These are phyloP conservation scores for Phytopythium oedochilum DNA, from an alignment of 352 stramenopile genomes.

Conservation along the genomic window DNA sequence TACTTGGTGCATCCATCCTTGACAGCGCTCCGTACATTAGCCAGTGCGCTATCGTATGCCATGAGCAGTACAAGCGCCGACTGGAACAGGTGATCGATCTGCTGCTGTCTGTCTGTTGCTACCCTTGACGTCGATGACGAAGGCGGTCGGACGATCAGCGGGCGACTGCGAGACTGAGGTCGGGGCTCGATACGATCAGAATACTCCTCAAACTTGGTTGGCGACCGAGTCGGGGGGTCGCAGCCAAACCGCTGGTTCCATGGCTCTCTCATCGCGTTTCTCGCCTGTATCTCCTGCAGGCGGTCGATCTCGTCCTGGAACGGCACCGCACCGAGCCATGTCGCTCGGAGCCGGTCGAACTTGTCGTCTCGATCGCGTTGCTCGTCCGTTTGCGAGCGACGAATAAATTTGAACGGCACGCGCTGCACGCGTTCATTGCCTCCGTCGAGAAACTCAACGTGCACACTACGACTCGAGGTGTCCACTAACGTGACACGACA, in stretches of 20 bases:
- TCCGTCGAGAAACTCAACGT: constrained; percentile 47
- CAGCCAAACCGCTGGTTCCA: constrained; percentile 14
- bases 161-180: constrained; percentile 3
- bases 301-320: constrained; percentile 30
- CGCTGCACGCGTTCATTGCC: constrained; percentile 39
- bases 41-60: constrained; percentile 33
- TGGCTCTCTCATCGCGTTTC: constrained; percentile 13
- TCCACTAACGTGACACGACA: constrained; percentile 28
- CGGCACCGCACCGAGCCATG: constrained; percentile 26
- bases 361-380: constrained; percentile 11
- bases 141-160: neutral
- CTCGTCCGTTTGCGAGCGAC: constrained; percentile 23
- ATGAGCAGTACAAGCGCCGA: constrained; percentile 16
- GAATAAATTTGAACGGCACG: constrained; percentile 32
- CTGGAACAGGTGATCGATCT: constrained; percentile 32
- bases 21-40: constrained; percentile 5
- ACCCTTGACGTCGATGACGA: neutral
- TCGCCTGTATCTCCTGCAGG: constrained; percentile 28
- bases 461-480: constrained; percentile 10
- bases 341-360: constrained; percentile 28
- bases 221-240: neutral
- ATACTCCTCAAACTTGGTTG: neutral
- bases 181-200: constrained; percentile 6
- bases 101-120: neutral
- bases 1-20: constrained; percentile 28